phyloP scores from a whole-genome alignment of 2,329 filamentous ascomycete species.

The Orbilia javanica region DNA sequence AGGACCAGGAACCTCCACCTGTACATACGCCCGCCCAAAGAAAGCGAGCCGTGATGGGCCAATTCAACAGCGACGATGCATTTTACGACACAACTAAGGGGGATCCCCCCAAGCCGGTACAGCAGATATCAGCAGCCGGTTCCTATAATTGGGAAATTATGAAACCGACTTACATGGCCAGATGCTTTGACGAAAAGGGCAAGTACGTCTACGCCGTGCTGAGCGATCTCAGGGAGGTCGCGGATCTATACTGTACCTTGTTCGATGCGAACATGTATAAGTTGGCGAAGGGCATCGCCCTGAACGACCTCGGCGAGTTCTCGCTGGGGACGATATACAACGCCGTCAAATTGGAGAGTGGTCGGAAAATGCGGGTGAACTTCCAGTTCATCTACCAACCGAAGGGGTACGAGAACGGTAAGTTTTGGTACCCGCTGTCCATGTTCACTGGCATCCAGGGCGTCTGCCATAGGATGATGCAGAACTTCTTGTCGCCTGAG shows the following conservation, averaged over 20 bases:
- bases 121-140: too few relatives aligned
- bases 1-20: neutral
- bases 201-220: neutral
- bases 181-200: neutral
- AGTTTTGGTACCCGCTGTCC: constrained; percentile 36
- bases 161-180: neutral
- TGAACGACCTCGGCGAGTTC: constrained; percentile 23
- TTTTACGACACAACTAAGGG: neutral
- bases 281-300: neutral
- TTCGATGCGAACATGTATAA: constrained; percentile 41
- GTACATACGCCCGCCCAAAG: neutral
- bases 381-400: constrained; percentile 42
- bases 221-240: constrained; percentile 9
- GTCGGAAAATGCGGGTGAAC: constrained; percentile 20
- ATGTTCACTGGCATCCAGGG: constrained; percentile 47
- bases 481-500: neutral
- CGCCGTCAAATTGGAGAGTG: constrained; percentile 1
- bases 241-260: constrained; percentile 16
- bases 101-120: too few relatives aligned
- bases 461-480: constrained; percentile 25
- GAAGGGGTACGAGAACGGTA: neutral
- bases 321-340: constrained; percentile 44
- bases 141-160: too few relatives aligned
- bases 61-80: neutral
- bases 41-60: neutral